Evolutionary conservation across 169 alveolate genomes (phyloP), one percentile per base, ranked within the genome.

Genomic region (Theileria annulata): DNA sequence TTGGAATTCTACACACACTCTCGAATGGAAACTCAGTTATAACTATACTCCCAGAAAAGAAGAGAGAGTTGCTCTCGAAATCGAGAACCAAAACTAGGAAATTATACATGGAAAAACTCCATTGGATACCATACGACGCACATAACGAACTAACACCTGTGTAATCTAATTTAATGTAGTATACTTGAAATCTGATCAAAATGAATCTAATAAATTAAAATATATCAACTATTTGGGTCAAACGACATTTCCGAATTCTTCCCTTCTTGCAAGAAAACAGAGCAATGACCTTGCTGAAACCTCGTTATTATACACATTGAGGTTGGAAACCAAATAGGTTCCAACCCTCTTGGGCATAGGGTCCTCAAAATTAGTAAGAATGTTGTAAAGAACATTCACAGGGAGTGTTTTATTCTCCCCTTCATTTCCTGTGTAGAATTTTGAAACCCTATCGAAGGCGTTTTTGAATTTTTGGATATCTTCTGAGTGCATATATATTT

Each of bases 101-200:
- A 10, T 83, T 94, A 71, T 79, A 82, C 71, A 88, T 85, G 84
- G 93, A 87, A 13, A 92, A 93, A 66, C 83, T 94, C 48, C 96
- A 92, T 78, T 94, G 96, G 96, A 92, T 92, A 0, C 95, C 97
- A 17, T 94, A 94, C 70, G 97, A 94, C 76, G 90, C 90, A 48
- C 92, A 88, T 59, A 63, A 92, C 59, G 90, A 83, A 27, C 47
- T 54, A 12, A 42, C 83, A n/a, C 85, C 88, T 10, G 88, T 81
- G 56, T 81, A 37, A 47, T 13, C 23, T 33, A 15, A n/a, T 13
- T 10, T 54, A 63, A 35, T 27, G 28, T 60, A 64, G 30, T 60
- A 19, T 42, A 42, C 13, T 42, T 42, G 51, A 42, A 42, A 42
- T 42, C 13, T 42, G 51, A 42, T 10, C 15, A 51, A 3, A 28